Base-by-base conservation (phyloP, 768 basidiomycete genomes). In the Nidularia pulvinata region DNA sequence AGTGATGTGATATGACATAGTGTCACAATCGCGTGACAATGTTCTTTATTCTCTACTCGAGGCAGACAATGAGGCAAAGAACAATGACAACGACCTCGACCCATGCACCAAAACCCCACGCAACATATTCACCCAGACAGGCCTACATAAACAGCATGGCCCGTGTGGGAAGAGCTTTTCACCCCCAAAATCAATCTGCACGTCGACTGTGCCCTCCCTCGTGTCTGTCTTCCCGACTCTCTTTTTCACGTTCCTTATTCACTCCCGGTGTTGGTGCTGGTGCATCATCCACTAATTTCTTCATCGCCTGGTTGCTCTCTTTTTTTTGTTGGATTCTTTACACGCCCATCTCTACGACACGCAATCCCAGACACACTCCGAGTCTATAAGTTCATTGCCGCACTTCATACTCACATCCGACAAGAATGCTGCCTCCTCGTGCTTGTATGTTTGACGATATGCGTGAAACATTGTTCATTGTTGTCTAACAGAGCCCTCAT, bases 361-460 rank as follows among this genome's bases (percentile, higher is more conserved):
- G 25, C 25, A 30, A 30, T 30, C 25, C 25, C 25, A 3, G 25
- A 30, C 25, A 30, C 25, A 43, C 50, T 33, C 9, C 48, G 32
- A 16, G 11, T 49, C 48, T 14, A 13, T 4, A 32, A 35, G 14
- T 35, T 51, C 34, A n/a, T 34, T 34, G 33, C 30, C 48, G 13
- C 48, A 22, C 48, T 35, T 51, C 35, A 16, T 39, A 51, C 25
- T 42, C 30, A 10, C 14, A 49, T 42, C 11, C 39, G 39, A 51
- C 47, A 50, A 33, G 48, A 46, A 74, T 72, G 71, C 61, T 74
- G 50, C 71, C 71, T 49, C 68, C 70, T 66, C 72, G 71, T 62
- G 72, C 66, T 58, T 71, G 72, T 74, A 50, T 42, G 72, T 65
- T 14, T 46, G 25, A 30, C 25, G 4, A 30, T 30, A 30, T 30